Evolutionary conservation across 2,329 filamentous ascomycete species (phyloP).

Genomic region (Fusarium falciforme): DNA sequence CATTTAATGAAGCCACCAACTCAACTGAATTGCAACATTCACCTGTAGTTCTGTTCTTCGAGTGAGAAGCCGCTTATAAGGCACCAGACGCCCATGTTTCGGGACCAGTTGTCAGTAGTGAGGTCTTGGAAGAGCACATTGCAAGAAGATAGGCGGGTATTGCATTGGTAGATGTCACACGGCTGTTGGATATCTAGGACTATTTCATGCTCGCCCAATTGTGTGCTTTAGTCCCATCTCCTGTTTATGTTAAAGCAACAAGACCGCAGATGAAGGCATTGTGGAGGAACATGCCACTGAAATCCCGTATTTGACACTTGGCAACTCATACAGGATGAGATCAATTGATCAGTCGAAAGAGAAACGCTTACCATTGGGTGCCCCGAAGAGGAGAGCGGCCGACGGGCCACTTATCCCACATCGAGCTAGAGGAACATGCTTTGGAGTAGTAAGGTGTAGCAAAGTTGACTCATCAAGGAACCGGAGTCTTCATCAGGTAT

Average conservation of each 20-base stretch:
- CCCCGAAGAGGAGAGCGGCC: background rate
- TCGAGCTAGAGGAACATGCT: background rate
- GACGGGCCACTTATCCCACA: background rate
- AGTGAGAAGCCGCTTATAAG: background rate
- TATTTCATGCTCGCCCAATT: background rate
- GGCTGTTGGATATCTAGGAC: background rate
- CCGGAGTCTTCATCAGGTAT: background rate
- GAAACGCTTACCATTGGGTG: background rate
- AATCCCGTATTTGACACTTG: background rate
- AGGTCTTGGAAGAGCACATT: background rate
- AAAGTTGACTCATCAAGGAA: background rate
- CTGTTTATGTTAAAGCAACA: background rate
- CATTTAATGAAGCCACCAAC: background rate
- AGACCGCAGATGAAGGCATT: background rate
- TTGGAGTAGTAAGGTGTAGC: background rate
- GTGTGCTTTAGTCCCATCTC: background rate
- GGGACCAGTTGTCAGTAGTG: background rate
- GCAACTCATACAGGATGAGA: background rate
- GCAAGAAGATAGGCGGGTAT: background rate
- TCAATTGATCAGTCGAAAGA: background rate
- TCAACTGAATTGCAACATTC: background rate
- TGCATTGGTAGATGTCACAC: background rate
- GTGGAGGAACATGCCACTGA: background rate
- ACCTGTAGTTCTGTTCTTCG: background rate
- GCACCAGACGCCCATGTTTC: background rate